phyloP scores from a whole-genome alignment of 148 eudicot genomes.

The Chenopodium berlandieri region DNA sequence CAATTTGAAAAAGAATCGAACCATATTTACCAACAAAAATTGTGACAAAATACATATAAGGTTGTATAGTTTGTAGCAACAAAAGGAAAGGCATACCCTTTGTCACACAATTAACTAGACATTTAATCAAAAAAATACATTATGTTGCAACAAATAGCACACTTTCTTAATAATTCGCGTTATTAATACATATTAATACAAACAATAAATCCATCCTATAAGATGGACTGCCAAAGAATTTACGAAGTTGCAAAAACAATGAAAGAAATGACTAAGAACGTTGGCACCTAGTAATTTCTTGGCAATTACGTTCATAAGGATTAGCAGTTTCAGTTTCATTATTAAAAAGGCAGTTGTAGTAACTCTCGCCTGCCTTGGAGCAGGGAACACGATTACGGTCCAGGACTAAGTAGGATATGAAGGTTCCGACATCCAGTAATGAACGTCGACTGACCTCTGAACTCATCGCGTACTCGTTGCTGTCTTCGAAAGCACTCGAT shows the following conservation, averaged over 20 bases:
- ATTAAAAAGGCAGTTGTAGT: constrained; percentile 57
- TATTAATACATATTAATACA: background rate
- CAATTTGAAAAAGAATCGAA: background rate
- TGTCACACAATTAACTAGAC: background rate
- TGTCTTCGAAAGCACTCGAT: constrained; percentile 28
- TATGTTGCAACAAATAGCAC: background rate
- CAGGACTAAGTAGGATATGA: constrained; percentile 68
- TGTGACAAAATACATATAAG: background rate
- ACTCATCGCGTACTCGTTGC: constrained; percentile 49
- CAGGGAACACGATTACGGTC: constrained; percentile 58
- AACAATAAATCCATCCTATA: background rate
- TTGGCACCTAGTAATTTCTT: background rate
- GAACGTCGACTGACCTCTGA: constrained; percentile 56
- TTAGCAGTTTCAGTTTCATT: constrained; percentile 9
- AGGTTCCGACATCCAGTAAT: constrained; percentile 11
- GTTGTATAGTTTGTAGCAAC: background rate
- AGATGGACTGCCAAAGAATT: background rate
- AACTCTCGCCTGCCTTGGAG: constrained; percentile 60
- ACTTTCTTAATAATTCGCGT: background rate
- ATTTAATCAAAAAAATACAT: background rate
- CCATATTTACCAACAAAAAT: background rate
- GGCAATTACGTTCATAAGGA: constrained; percentile 13
- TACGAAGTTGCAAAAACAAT: background rate
- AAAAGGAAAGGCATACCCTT: background rate
- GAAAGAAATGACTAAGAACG: background rate